phyloP scores from a whole-genome alignment of 192 early-diverging fungal genomes.

The Entomortierella chlamydospora region DNA sequence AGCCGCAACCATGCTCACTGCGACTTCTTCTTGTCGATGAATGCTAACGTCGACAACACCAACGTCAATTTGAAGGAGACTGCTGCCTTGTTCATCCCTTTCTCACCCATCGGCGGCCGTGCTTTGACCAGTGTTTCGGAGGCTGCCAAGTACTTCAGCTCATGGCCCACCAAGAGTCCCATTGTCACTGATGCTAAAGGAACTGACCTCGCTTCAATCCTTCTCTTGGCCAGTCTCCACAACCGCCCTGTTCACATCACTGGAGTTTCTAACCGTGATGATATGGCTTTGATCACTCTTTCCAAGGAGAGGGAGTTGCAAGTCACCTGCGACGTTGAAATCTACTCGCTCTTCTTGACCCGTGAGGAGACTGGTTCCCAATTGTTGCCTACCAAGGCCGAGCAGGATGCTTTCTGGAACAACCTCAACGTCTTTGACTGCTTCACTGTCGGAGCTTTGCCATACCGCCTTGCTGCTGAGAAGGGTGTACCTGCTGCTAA shows the following conservation, averaged over 20 bases:
- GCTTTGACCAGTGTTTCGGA: conserved; percentile 67
- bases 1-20: conserved; percentile 62
- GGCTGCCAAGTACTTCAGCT: conserved; percentile 78
- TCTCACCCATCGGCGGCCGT: conserved; percentile 60
- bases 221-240: conserved; percentile 89
- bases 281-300: conserved; percentile 87
- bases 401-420: conserved; percentile 86
- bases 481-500: conserved; percentile 57
- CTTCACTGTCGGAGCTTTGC: conserved; percentile 85
- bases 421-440: conserved; percentile 89
- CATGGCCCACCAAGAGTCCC: conserved; percentile 81
- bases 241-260: conserved; percentile 91
- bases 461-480: conserved; percentile 70
- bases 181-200: conserved; percentile 89
- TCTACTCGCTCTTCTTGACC: conserved; percentile 85
- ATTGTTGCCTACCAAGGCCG: conserved; percentile 61
- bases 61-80: conserved; percentile 54
- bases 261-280: conserved; percentile 79
- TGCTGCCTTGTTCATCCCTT: conserved; percentile 72
- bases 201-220: conserved; percentile 87
- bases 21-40: conserved; percentile 80
- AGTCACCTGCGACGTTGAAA: conserved; percentile 95
- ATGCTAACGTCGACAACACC: conserved; percentile 76
- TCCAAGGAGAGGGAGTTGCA: conserved; percentile 86
- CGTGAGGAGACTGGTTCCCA: conserved; percentile 58